Base-by-base conservation (phyloP, 1,139 yeast genomes). In the Nakaseomyces sp. region DNA sequence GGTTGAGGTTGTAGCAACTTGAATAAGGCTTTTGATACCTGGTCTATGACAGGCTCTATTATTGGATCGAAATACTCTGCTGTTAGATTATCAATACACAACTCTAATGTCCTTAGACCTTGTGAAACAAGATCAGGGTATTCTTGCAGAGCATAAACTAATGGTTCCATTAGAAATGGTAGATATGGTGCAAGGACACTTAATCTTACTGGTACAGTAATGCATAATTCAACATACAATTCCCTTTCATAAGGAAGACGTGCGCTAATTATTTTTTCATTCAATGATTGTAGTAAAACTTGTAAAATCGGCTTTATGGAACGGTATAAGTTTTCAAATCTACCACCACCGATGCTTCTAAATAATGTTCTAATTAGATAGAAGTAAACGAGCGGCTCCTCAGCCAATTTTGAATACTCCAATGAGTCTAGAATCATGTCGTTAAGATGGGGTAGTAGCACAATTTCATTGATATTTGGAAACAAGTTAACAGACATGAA, bases 11-110 rank as follows among this genome's bases (percentile, higher is more conserved):
- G 81, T 51, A 93, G 67, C 54, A 91, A 94, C 51, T 79, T 82
- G 93, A 96, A 93, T 39, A 93, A 69, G 0, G 96, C 95, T 25
- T 82, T 79, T 87, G 88, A 84, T 2, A 93, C 88, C 53, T 91
- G 96, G 47, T 85, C 93, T 49, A 89, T 79, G 1, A 88, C 96
- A 0, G 98, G 97, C 56, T 88, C 97, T 49, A 93, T 79, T 60
- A 91, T 87, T 1, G 98, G 98, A 57, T 93, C 98, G 61, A 93
- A 88, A 63, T 88, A 93, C 56, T 89, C 95, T 0, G 97, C 95
- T 0, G 97, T 91, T 47, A 93, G 68, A 55, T 93, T 93, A 58
- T 93, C 99, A 22, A 93, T 96, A 58, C 98, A 91, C n/a, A 91
- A 72, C 57, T 93, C 99, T 47, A 93, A 74, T 0, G 97, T 91